Evolutionary conservation across 352 stramenopile genomes (phyloP), one percentile per base, ranked within the genome.

Genomic region (Phytophthora melonis): DNA sequence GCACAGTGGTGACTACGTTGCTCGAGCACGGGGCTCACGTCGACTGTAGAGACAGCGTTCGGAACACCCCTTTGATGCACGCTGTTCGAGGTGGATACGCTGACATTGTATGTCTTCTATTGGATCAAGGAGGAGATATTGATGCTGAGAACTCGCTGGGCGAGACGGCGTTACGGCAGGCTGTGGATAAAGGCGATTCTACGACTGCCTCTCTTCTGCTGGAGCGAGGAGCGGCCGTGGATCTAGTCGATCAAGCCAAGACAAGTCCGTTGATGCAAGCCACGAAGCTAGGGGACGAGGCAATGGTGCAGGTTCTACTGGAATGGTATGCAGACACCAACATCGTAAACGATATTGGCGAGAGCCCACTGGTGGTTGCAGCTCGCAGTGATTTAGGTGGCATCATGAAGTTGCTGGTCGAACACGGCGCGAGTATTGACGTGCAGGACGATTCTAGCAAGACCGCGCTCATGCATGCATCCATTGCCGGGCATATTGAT

Each of bases 281-380:
- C 11, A 23, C 13, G 14, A 32, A 3, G 13, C 18, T 23, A 9
- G 25, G 53, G 16, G 41, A 21, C 16, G 14, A 41, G 23, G 16
- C 41, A 27, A 39, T 23, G 23, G 23, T 58, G 13, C 14, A 27
- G 25, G 9, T 27, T 18, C 25, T 58, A 13, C 52, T 41, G 7
- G 52, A 58, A 36, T 58, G 52, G 52, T 58, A 58, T 16, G 52
- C 52, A 11, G 52, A 58, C 25, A 21, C 25, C 21, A 58, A 58
- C 16, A 36, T 36, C 11, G 52, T n/a, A 4, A 39, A 36, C 16
- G 25, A 39, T 58, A 39, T 6, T 19, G 52, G 52, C 13, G 52
- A 58, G 6, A 58, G n/a, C 13, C 25, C 25, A 3, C 52, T 58
- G 5, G 41, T 36, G 4, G 25, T 21, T 21, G 52, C 52, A 14